Evolutionary conservation across 1,139 yeast species (phyloP).

Genomic region (Hemisphaericaspora lyxosophila): DNA sequence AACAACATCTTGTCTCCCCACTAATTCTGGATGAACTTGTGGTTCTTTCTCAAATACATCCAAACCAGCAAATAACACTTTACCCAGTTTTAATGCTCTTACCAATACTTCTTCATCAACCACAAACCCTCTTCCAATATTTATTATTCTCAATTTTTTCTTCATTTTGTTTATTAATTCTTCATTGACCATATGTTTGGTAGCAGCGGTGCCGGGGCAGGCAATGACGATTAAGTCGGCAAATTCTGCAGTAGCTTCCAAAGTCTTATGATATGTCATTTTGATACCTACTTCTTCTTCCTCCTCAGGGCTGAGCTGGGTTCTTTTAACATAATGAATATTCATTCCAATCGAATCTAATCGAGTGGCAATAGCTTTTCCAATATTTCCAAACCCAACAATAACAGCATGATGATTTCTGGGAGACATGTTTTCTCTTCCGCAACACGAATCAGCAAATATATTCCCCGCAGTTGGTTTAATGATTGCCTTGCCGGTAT

Average conservation of each 20-base stretch:
- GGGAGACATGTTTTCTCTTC: constrained; percentile 46
- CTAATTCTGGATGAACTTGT: constrained; percentile 48
- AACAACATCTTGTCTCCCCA: constrained; percentile 65
- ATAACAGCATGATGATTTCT: constrained; percentile 61
- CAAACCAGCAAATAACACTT: constrained; percentile 70
- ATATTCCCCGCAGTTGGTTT: constrained; percentile 33
- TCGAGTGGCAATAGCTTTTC: constrained; percentile 60
- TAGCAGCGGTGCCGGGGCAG: constrained; percentile 64
- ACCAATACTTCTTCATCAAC: constrained; percentile 73
- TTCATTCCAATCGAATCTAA: constrained; percentile 64
- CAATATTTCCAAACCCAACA: constrained; percentile 80
- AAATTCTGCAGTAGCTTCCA: constrained; percentile 33
- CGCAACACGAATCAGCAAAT: constrained; percentile 47
- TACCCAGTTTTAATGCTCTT: constrained; percentile 64
- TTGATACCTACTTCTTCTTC: constrained; percentile 42
- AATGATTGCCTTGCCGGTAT: constrained; percentile 34
- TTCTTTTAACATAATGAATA: constrained; percentile 62
- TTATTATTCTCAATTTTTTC: constrained; percentile 62
- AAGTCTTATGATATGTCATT: constrained; percentile 41
- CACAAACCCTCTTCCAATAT: constrained; percentile 74
- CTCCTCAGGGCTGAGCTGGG: constrained; percentile 37
- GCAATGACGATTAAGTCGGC: constrained; percentile 66
- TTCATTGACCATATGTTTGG: constrained; percentile 55
- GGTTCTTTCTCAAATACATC: constrained; percentile 83
- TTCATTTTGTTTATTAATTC: constrained; percentile 47